Percentiles rank a stretch among this genome's conserved stretches.
These are phyloP conservation scores for Terana coerulea DNA, from an alignment of 768 basidiomycete genomes.

Conservation along the genomic window DNA sequence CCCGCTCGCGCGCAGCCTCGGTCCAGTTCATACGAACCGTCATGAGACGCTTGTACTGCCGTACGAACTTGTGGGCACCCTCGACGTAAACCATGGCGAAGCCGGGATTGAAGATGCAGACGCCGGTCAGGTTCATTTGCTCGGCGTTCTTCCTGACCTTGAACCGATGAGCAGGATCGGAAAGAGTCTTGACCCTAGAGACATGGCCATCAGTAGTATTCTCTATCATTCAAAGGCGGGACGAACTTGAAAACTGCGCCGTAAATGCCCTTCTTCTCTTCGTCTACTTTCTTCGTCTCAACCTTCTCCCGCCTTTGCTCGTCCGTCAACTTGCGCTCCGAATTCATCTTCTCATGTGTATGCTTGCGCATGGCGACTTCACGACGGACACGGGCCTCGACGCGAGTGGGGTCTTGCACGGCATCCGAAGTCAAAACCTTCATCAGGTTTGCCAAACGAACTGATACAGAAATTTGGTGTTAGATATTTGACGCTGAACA, in stretches of 20 bases:
- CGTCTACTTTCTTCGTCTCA: slow-evolving; percentile 80
- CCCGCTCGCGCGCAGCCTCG: slow-evolving; percentile 78
- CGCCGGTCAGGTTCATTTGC: slow-evolving; percentile 80
- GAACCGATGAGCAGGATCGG: slow-evolving; percentile 92
- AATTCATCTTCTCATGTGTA: slow-evolving; percentile 90
- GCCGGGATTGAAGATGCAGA: slow-evolving; percentile 85
- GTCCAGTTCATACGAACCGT: slow-evolving; percentile 90
- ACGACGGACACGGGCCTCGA: slow-evolving; percentile 90
- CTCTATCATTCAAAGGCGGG: background rate
- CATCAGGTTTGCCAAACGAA: slow-evolving; percentile 94
- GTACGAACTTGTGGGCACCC: slow-evolving; percentile 81
- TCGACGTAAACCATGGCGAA: slow-evolving; percentile 95
- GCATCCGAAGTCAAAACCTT: slow-evolving; percentile 96
- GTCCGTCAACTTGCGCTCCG: slow-evolving; percentile 86
- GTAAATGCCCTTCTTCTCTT: slow-evolving; percentile 79
- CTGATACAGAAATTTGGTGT: slow-evolving; percentile 43
- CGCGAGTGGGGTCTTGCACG: slow-evolving; percentile 94
- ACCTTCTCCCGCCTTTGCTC: slow-evolving; percentile 87
- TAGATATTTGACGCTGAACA: background rate
- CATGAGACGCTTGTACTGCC: slow-evolving; percentile 87
- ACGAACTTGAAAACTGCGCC: slow-evolving; percentile 92
- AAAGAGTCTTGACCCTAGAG: slow-evolving; percentile 74
- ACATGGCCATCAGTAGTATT: background rate
- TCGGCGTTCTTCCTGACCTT: slow-evolving; percentile 97
- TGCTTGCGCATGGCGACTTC: slow-evolving; percentile 91